Evolutionary conservation across 257 asterid genomes (phyloP), one percentile per base, ranked within the genome.

Genomic region (Rauvolfia tetraphylla): DNA sequence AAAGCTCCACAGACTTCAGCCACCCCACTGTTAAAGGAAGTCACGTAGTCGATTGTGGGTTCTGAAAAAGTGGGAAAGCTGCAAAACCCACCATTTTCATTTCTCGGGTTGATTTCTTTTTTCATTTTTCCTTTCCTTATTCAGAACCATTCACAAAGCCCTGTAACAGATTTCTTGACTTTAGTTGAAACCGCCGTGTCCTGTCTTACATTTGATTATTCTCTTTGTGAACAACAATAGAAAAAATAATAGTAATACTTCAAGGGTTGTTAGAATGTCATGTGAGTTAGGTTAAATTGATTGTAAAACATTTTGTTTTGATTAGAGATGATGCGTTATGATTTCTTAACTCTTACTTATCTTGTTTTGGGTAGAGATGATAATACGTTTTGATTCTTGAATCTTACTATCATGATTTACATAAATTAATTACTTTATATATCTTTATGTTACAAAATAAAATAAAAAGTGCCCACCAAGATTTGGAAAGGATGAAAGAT

Each of bases 21-120:
- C 53, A 17, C 11, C 46, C 61, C 25, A 39, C 75, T 65, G 71
- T 80, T 74, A 72, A 29, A 72, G 79, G 75, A 74, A 67, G 81
- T 86, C 90, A 87, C 90, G 90, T 83, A 74, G 27, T 61, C 4
- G 36, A 31, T 53, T 70, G 68, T 79, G 84, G 79, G 67, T 34
- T 79, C 65, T 79, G 77, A 59, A 39, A 75, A 68, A 74, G 74
- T 73, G 72, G 72, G 73, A 56, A 71, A 15, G 34, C 54, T 15
- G 46, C 65, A 51, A 12, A 9, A 36, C 10, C 33, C 22, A 39
- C 13, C 65, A 72, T 49, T 72, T 72, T 42, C 39, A 51, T 17
- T 41, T 68, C 51, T 41, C 27, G 33, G 14, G 8, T 59, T 59
- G 20, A 27, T 34, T 59, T n/a, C n/a, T n/a, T n/a, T n/a, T n/a